Base-by-base conservation (phyloP, 2,329 filamentous ascomycete genomes). In the Anthostomella pinea region DNA sequence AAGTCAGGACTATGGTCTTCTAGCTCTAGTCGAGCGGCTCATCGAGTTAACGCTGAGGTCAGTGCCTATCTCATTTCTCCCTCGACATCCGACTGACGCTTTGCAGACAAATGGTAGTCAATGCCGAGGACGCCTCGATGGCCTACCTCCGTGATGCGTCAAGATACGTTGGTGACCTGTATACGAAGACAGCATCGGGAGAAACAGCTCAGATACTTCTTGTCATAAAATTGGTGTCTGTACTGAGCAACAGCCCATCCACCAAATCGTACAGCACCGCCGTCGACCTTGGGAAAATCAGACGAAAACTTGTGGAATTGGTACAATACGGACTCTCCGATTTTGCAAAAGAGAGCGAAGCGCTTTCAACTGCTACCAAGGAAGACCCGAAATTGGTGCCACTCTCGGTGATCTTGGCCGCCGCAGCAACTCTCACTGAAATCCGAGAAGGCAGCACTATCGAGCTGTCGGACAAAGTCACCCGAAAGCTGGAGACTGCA, bases 41-140 rank as follows among this genome's bases (percentile, higher is more conserved):
- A 36, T 53, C 15, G 44, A 56, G 23, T 35, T 48, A 14, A 54
- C 49, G n/a, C 36, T 59, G 4, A 50, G 45, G 57, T 59, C 44
- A 46, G 45, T 44, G 10, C 9, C 19, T 22, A 17, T 9, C n/a
- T 30, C 3, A 17, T 11, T 17, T 14, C 4, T 30, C 28, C 11
- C 19, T 27, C 10, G 15, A 14, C n/a, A n/a, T n/a, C n/a, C 20
- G 15, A 16, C 49, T 59, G 33, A 58, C 30, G 8, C 9, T 34
- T 6, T 19, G 25, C 15, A 58, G 58, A 30, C 55, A 59, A 45
- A 43, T 60, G 14, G 38, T 49, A 9, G 20, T 39, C 21, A 56
- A 47, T 17, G 14, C 28, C 6, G 58, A 58, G 30, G 45, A 46
- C 3, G 33, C 39, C 8, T 53, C 53, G 4, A 31, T 38, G 19